phyloP scores from a whole-genome alignment of 257 asterid genomes.

The Solanum pennellii region DNA sequence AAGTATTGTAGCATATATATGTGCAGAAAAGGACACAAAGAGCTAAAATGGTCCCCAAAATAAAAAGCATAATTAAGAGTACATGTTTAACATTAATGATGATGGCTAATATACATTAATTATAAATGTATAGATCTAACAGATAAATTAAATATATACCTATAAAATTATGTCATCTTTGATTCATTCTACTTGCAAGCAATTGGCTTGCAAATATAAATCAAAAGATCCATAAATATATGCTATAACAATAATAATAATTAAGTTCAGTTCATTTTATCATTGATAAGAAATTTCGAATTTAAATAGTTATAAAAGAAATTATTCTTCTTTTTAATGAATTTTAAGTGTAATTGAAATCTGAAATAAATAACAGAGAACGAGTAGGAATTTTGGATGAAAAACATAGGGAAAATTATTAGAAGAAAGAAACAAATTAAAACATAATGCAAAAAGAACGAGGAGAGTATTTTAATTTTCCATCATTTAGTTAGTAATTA shows the following conservation, averaged over 20 bases:
- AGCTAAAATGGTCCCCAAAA: not conserved
- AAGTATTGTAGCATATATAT: not conserved
- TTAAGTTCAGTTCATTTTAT: not conserved
- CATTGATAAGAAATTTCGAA: fast-evolving
- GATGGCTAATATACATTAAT: not conserved
- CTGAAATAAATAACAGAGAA: not conserved
- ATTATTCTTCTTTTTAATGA: fast-evolving
- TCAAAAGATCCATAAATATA: not conserved
- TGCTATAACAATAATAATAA: not conserved
- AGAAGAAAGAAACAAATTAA: not conserved
- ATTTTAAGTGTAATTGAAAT: fast-evolving
- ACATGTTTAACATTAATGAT: not conserved
- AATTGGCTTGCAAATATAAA: not conserved
- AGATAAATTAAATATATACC: not conserved
- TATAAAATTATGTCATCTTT: not conserved
- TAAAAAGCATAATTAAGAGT: not conserved
- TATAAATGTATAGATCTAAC: not conserved
- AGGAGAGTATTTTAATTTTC: not conserved
- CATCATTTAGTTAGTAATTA: not conserved
- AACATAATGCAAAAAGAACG: not conserved
- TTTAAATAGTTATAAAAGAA: fast-evolving
- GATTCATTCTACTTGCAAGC: not conserved
- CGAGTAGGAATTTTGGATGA: not conserved
- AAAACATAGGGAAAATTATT: not conserved
- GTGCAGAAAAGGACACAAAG: not conserved